phyloP scores from a whole-genome alignment of 371 early-diverging fungal species.

The Haplosporangium sp. region DNA sequence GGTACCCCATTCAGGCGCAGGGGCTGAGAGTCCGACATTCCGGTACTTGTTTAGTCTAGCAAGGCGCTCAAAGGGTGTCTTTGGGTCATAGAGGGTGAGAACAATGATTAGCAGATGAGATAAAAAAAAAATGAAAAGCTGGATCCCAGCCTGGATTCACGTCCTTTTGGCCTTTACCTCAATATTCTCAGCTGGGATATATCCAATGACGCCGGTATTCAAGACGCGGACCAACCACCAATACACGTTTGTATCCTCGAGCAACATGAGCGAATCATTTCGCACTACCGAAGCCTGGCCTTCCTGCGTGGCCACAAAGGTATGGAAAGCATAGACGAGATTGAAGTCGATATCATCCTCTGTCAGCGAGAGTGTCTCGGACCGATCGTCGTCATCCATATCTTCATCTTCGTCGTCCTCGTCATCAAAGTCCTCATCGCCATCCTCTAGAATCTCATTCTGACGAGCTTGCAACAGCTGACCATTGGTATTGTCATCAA shows the following conservation, averaged over 20 bases:
- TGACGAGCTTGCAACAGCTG: constrained; percentile 26
- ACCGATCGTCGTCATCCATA: constrained; percentile 61
- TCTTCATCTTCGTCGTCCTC: constrained; percentile 57
- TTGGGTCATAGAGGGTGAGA: not conserved
- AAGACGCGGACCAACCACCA: constrained; percentile 97
- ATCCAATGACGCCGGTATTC: constrained; percentile 90
- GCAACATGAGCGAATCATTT: constrained; percentile 86
- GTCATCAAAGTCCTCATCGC: constrained; percentile 38
- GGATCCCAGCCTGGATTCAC: constrained; percentile 59
- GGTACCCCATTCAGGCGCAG: constrained; percentile 51
- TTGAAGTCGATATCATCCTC: constrained; percentile 85
- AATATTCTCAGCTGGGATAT: constrained; percentile 96
- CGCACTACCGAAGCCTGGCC: constrained; percentile 93
- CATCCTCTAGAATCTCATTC: constrained; percentile 58
- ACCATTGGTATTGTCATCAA: constrained; percentile 9
- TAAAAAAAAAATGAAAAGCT: constrained; percentile 7
- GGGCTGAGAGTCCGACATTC: constrained; percentile 79
- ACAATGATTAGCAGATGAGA: not conserved
- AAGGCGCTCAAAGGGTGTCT: constrained; percentile 90
- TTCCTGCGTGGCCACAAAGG: constrained; percentile 94
- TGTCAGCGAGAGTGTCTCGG: constrained; percentile 68
- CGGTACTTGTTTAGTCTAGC: constrained; percentile 90
- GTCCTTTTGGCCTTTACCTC: constrained; percentile 72
- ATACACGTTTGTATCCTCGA: constrained; percentile 95
- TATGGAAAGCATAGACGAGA: constrained; percentile 92